Conservation (phyloP, 225 moss, liverwort and hornwort species). For the Ulota crispa region DNA sequence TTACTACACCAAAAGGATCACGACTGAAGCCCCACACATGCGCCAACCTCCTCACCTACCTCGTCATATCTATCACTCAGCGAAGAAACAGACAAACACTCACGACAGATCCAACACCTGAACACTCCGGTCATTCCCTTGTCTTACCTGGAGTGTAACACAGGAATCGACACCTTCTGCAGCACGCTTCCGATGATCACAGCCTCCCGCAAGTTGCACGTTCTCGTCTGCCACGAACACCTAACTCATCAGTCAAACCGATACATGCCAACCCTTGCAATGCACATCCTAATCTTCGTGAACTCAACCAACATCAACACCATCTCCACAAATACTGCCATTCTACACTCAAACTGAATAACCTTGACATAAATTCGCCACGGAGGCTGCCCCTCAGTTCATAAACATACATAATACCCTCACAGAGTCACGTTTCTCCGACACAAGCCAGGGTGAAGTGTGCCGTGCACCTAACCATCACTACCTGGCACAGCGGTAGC, state of each 20-base stretch:
- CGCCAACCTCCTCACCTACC: background rate
- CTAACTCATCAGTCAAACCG: background rate
- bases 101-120: background rate
- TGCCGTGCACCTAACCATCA: background rate
- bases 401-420: background rate
- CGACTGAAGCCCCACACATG: background rate
- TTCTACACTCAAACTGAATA: background rate
- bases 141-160: slow-evolving; percentile 80
- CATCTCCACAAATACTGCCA: background rate
- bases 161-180: slow-evolving; percentile 93
- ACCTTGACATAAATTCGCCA: background rate
- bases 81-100: background rate
- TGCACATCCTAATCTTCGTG: background rate
- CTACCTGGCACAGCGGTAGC: slow-evolving; percentile 87
- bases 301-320: background rate
- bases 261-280: background rate
- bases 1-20: background rate
- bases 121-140: background rate
- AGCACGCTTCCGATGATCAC: slow-evolving; percentile 96
- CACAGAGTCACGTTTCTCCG: background rate
- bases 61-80: background rate
- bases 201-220: slow-evolving; percentile 92
- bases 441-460: background rate
- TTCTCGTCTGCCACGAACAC: slow-evolving; percentile 60
- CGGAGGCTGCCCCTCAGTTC: background rate